phyloP scores from a whole-genome alignment of 805 yeast genomes.

The Wickerhamiella siamensis region DNA sequence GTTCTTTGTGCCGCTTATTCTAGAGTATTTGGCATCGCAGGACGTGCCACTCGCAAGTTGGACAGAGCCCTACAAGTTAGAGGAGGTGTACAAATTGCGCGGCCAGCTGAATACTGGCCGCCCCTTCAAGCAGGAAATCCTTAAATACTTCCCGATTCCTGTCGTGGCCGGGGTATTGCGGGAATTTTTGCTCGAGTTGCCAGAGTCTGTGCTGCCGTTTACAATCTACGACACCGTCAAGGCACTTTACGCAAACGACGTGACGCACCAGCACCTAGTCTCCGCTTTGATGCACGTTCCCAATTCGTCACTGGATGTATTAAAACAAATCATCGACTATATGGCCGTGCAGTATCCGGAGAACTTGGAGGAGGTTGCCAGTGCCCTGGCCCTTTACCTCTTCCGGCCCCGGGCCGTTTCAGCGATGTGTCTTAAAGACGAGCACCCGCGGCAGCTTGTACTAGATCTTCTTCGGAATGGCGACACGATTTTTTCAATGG shows the following conservation, averaged over 20 bases:
- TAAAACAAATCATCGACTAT: slow-evolving; percentile 14
- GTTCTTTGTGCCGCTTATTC: slow-evolving; percentile 40
- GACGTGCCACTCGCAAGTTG: slow-evolving; percentile 24
- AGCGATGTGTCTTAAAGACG: slow-evolving; percentile 19
- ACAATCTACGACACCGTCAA: slow-evolving; percentile 45
- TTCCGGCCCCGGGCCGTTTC: slow-evolving; percentile 23
- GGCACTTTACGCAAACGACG: slow-evolving; percentile 32
- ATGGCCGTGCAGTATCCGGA: slow-evolving; percentile 4
- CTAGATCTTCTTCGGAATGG: slow-evolving; percentile 16
- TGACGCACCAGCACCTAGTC: slow-evolving; percentile 10
- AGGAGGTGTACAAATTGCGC: slow-evolving; percentile 45
- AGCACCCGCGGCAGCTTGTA: slow-evolving; percentile 20
- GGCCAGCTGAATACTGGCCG: slow-evolving; percentile 25
- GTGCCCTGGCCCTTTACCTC: slow-evolving; percentile 16
- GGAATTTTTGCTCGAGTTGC: slow-evolving; percentile 56
- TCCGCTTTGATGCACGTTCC: slow-evolving; percentile 17
- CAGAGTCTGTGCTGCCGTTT: slow-evolving; percentile 54
- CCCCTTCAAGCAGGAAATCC: slow-evolving; percentile 19
- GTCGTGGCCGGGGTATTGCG: slow-evolving; percentile 49
- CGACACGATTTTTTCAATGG: slow-evolving; percentile 14
- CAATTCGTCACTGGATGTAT: slow-evolving; percentile 10
- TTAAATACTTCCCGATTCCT: slow-evolving; percentile 31
- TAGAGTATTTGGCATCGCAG: slow-evolving; percentile 32
- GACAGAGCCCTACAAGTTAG: slow-evolving; percentile 44
- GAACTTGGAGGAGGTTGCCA: slow-evolving; percentile 9